Percentiles rank a stretch among this genome's conserved stretches.
These are phyloP conservation scores for Pseudognaphalium luteoalbum DNA, from an alignment of 129 eudicot genomes.

Conservation along the genomic window DNA sequence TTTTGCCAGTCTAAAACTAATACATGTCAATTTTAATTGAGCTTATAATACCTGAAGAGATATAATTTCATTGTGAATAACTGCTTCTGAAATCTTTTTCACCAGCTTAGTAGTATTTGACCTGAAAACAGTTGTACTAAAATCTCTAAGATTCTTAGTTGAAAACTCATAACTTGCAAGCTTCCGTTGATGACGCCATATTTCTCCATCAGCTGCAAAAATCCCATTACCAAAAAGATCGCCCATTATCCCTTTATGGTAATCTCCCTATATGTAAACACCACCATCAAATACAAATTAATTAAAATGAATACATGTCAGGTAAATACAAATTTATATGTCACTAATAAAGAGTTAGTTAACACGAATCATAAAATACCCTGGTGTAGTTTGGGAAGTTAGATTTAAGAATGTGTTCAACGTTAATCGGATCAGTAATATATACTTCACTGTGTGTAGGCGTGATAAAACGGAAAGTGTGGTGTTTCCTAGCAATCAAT, in stretches of 20 bases:
- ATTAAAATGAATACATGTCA: too few species aligned
- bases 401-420: neutral
- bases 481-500: neutral
- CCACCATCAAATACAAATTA: neutral
- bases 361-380: neutral
- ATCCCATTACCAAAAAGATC: neutral
- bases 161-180: conserved; percentile 1
- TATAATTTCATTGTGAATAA: too few species aligned
- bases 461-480: neutral
- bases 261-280: neutral
- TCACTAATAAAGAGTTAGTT: neutral
- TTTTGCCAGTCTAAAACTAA: too few species aligned
- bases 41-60: neutral
- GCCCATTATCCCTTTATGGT: neutral
- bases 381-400: neutral
- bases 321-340: neutral
- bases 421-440: neutral
- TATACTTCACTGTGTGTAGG: neutral
- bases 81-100: neutral
- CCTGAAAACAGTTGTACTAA: neutral
- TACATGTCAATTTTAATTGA: too few species aligned
- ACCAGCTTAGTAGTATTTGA: neutral
- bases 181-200: neutral
- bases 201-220: neutral
- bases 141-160: neutral